Percentiles rank a stretch among this genome's conserved stretches.
Evolutionary conservation across 2,329 filamentous ascomycete species (phyloP).

Genomic region (Pyrenophora teres): DNA sequence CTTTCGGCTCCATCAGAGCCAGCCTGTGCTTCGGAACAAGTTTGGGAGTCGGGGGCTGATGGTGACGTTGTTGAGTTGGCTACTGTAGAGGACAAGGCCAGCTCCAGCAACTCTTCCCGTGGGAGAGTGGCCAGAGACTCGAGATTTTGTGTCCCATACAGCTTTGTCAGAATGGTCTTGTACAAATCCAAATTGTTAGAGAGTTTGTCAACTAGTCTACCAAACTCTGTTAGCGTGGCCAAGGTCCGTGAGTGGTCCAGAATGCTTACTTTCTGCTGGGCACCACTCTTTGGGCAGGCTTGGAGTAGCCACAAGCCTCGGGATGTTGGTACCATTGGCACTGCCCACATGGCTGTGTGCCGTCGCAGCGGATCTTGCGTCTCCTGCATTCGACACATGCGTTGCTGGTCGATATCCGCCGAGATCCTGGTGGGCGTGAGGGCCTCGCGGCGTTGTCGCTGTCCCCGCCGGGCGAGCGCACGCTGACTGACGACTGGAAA

Average conservation of each 20-base stretch:
- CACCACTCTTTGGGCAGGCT: conserved; percentile 75
- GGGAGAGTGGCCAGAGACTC: conserved; percentile 48
- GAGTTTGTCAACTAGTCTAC: conserved; percentile 62
- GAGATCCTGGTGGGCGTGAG: conserved; percentile 44
- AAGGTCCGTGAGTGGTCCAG: neutral
- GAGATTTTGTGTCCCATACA: conserved; percentile 51
- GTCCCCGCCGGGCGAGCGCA: conserved; percentile 41
- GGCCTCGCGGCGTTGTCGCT: conserved; percentile 44
- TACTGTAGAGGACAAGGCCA: conserved; percentile 51
- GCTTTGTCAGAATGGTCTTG: conserved; percentile 48
- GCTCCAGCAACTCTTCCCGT: conserved; percentile 52
- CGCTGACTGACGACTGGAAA: conserved; percentile 47
- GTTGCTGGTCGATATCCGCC: conserved; percentile 57
- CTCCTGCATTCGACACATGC: conserved; percentile 79
- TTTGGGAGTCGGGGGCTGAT: conserved; percentile 30
- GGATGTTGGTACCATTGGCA: conserved; percentile 81
- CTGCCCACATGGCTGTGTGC: conserved; percentile 79
- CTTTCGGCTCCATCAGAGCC: conserved; percentile 57
- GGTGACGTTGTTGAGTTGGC: conserved; percentile 40
- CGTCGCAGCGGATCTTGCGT: conserved; percentile 83
- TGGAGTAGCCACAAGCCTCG: conserved; percentile 79
- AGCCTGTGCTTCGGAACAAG: conserved; percentile 45
- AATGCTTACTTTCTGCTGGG: conserved; percentile 73
- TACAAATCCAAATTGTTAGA: conserved; percentile 56
- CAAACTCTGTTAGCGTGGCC: conserved; percentile 57